These are phyloP conservation scores for Crucihimalaya himalaica DNA, from an alignment of 345 rosid genomes.

Conservation along the genomic window DNA sequence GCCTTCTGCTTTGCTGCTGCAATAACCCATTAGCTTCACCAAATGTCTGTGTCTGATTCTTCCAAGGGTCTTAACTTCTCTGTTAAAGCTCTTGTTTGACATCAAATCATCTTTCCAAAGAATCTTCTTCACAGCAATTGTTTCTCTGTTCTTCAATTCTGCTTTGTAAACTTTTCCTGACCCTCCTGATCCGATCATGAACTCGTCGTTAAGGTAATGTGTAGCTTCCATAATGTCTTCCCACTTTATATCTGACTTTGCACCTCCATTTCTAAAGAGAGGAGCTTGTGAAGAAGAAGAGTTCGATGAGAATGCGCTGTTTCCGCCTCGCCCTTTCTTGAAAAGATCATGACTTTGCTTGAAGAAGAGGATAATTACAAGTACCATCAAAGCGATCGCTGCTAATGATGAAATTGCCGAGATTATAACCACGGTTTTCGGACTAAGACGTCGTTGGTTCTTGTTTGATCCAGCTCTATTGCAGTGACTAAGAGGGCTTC, in stretches of 20 bases:
- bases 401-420: conserved; percentile 63
- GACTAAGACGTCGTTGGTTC: conserved; percentile 45
- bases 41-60: conserved; percentile 80
- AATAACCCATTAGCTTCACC: conserved; percentile 82
- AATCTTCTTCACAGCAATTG: conserved; percentile 78
- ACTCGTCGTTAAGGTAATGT: conserved; percentile 65
- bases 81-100: conserved; percentile 69
- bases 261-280: conserved; percentile 55
- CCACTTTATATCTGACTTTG: conserved; percentile 70
- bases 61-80: conserved; percentile 81
- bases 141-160: conserved; percentile 57
- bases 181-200: conserved; percentile 87
- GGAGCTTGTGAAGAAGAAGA: conserved; percentile 68
- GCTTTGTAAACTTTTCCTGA: conserved; percentile 80
- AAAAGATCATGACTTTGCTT: conserved; percentile 48
- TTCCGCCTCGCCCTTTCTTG: conserved; percentile 45
- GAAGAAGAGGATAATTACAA: conserved; percentile 48
- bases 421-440: conserved; percentile 50
- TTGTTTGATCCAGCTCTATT: conserved; percentile 22
- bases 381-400: conserved; percentile 54
- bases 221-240: conserved; percentile 89
- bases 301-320: conserved; percentile 47
- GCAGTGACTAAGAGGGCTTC: conserved; percentile 70
- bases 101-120: conserved; percentile 66
- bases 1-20: conserved; percentile 64